phyloP scores from a whole-genome alignment of 495 filamentous ascomycete species.

The Penicillium roqueforti region DNA sequence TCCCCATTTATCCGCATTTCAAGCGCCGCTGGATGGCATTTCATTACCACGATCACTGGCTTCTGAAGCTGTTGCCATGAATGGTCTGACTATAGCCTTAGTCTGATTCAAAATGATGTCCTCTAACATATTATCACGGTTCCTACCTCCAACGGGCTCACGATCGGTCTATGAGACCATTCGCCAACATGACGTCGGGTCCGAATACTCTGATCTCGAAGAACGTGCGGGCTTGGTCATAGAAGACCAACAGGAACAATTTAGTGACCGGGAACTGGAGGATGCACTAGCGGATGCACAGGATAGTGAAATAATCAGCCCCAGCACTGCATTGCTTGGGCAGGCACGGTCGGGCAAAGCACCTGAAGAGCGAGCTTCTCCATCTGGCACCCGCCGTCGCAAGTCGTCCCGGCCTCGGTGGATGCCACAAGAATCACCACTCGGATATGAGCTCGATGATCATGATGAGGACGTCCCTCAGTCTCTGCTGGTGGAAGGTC shows the following conservation, averaged over 20 bases:
- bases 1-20: neutral
- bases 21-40: slow-evolving; percentile 15
- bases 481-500: slow-evolving; percentile 76
- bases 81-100: slow-evolving; percentile 2
- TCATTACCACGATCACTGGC: slow-evolving; percentile 9
- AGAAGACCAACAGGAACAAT: slow-evolving; percentile 61
- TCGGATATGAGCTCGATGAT: slow-evolving; percentile 57
- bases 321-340: slow-evolving; percentile 45
- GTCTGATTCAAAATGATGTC: slow-evolving; percentile 55
- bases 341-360: slow-evolving; percentile 16
- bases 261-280: slow-evolving; percentile 68
- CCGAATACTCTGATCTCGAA: slow-evolving; percentile 59
- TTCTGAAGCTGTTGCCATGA: slow-evolving; percentile 21
- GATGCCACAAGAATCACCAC: slow-evolving; percentile 25
- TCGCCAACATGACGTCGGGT: slow-evolving; percentile 55
- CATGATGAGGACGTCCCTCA: slow-evolving; percentile 87
- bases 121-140: slow-evolving; percentile 70
- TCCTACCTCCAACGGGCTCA: slow-evolving; percentile 61
- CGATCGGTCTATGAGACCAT: slow-evolving; percentile 71
- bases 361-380: slow-evolving; percentile 11
- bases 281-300: slow-evolving; percentile 59
- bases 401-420: slow-evolving; percentile 34
- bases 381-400: slow-evolving; percentile 24
- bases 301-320: slow-evolving; percentile 57
- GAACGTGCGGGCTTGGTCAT: slow-evolving; percentile 62